These are phyloP conservation scores for Mercurialis annua DNA, from an alignment of 345 rosid species.

Conservation along the genomic window DNA sequence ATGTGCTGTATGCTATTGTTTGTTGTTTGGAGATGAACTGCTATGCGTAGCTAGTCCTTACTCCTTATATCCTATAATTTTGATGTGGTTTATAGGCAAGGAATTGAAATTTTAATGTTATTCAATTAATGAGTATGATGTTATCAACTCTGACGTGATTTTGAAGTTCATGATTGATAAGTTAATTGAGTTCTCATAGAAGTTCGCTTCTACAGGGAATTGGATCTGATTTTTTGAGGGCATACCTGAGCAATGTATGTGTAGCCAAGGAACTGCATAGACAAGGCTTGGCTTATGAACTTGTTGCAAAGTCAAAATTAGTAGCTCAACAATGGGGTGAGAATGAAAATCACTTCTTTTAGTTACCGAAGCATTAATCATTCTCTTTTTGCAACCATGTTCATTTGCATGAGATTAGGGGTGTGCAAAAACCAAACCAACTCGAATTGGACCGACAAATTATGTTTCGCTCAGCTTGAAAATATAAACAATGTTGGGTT, in stretches of 20 bases:
- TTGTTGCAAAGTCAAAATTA: constrained; percentile 49
- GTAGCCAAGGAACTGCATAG: constrained; percentile 81
- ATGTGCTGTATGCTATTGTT: neutral
- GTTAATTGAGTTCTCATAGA: neutral
- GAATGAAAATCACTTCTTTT: neutral
- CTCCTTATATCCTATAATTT: neutral
- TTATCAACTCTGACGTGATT: neutral
- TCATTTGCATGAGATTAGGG: too few relatives aligned
- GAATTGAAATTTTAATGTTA: neutral
- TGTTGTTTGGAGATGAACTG: neutral
- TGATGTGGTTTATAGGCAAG: neutral
- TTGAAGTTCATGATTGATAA: constrained; percentile 7
- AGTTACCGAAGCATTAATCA: neutral
- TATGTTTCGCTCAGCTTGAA: too few relatives aligned
- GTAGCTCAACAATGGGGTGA: constrained; percentile 87
- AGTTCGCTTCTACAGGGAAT: constrained; percentile 39
- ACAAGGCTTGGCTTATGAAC: constrained; percentile 64
- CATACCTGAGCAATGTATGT: constrained; percentile 84
- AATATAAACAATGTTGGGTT: too few relatives aligned
- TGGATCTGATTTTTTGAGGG: constrained; percentile 68
- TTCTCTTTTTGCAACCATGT: too few relatives aligned
- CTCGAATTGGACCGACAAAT: too few relatives aligned
- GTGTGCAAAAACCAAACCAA: too few relatives aligned
- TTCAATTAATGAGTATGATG: neutral
- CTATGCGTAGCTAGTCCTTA: neutral